A percentile compares a stretch with the other conserved stretches of the same genome.
phyloP scores from a whole-genome alignment of 129 eudicot species.

The Flaveria bidentis region DNA sequence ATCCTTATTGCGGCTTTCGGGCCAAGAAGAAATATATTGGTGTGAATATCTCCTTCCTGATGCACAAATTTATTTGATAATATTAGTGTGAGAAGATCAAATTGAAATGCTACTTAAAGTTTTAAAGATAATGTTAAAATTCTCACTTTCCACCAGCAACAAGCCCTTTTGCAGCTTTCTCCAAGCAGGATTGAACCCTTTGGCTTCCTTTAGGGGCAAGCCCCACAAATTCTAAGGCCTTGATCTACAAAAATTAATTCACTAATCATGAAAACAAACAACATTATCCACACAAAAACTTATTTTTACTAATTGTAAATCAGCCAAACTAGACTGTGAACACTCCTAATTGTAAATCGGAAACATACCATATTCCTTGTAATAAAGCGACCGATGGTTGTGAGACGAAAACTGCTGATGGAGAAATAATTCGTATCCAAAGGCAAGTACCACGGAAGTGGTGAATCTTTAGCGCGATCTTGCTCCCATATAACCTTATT shows the following conservation, averaged over 20 bases:
- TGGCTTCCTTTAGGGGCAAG: constrained; percentile 95
- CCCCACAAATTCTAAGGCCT: constrained; percentile 65
- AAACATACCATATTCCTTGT: constrained; percentile 80
- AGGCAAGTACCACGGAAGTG: constrained; percentile 82
- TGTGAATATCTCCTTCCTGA: constrained; percentile 96
- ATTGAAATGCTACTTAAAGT: neutral
- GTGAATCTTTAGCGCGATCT: constrained; percentile 70
- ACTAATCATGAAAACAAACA: neutral
- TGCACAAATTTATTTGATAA: constrained; percentile 13
- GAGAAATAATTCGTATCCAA: constrained; percentile 74
- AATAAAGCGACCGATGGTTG: constrained; percentile 79
- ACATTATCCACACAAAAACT: neutral
- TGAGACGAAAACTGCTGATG: constrained; percentile 71
- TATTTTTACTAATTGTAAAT: neutral
- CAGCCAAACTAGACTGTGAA: neutral
- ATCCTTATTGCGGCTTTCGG: constrained; percentile 52
- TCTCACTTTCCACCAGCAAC: constrained; percentile 95
- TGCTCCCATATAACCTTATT: constrained; percentile 74
- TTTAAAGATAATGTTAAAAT: neutral
- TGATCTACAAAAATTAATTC: constrained; percentile 47
- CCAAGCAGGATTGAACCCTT: constrained; percentile 88
- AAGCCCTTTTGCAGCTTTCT: constrained; percentile 97
- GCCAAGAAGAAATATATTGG: constrained; percentile 97
- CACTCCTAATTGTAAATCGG: neutral
- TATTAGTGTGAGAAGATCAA: neutral